A percentile compares a stretch with the other conserved stretches of the same genome.
These are phyloP conservation scores for Amanita bisporigera DNA, from an alignment of 1,284 basidiomycete species.

Conservation along the genomic window DNA sequence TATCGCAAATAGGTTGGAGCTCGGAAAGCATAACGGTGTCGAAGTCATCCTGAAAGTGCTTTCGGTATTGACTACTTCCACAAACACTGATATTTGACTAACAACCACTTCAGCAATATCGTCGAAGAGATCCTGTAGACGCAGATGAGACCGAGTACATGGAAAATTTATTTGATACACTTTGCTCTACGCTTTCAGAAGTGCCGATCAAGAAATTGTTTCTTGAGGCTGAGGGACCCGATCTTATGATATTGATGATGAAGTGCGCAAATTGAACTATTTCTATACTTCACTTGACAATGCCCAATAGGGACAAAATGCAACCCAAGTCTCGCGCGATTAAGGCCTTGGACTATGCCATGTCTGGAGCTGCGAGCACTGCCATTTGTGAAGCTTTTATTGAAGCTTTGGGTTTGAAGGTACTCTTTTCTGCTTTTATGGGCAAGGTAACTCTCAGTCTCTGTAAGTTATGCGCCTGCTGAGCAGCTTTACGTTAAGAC, in stretches of 20 bases:
- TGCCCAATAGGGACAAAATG: conserved; percentile 71
- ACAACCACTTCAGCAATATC: conserved; percentile 70
- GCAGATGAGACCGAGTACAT: conserved; percentile 96
- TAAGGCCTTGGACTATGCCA: conserved; percentile 91
- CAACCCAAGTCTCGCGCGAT: conserved; percentile 82
- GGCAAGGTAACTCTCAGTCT: conserved; percentile 68
- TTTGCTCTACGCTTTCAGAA: conserved; percentile 85
- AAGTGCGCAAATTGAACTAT: conserved; percentile 59
- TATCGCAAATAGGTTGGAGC: conserved; percentile 63
- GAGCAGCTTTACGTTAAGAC: conserved; percentile 42
- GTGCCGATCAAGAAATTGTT: conserved; percentile 82
- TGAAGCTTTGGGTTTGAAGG: conserved; percentile 86
- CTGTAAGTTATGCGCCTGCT: neutral
- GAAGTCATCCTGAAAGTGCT: conserved; percentile 80
- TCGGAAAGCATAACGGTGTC: conserved; percentile 78
- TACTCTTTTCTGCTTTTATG: conserved; percentile 91
- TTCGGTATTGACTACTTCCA: conserved; percentile 66
- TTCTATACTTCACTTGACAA: conserved; percentile 11
- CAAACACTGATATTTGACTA: neutral
- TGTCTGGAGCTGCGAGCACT: conserved; percentile 81
- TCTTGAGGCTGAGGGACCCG: conserved; percentile 90
- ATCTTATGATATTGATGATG: conserved; percentile 97
- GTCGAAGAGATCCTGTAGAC: conserved; percentile 80
- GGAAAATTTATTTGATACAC: conserved; percentile 92
- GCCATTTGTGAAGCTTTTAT: conserved; percentile 87